Evolutionary conservation across 2,329 filamentous ascomycete species (phyloP).

Genomic region (Alternaria metachromatica): DNA sequence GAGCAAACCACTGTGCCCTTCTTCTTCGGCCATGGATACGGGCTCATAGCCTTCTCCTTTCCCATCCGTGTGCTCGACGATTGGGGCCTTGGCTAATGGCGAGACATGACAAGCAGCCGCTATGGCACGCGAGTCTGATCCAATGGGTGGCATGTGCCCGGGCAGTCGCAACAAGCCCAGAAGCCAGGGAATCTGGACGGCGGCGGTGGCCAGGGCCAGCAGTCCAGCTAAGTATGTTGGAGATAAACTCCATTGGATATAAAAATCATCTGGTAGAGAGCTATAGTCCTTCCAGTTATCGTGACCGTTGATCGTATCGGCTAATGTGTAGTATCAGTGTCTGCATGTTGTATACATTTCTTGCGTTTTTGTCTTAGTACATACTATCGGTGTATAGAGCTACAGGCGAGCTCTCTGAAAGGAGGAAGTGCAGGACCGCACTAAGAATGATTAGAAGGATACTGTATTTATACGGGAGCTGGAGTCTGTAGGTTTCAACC

Average conservation of each 20-base stretch:
- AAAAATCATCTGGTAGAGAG: too few species aligned
- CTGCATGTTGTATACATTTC: too few species aligned
- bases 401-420: neutral
- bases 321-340: too few species aligned
- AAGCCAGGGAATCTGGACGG: neutral
- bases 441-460: neutral
- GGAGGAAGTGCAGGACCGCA: neutral
- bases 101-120: neutral
- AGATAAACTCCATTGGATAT: neutral
- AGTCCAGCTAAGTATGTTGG: neutral
- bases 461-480: neutral
- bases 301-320: too few species aligned
- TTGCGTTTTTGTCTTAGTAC: too few species aligned
- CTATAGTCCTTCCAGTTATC: too few species aligned
- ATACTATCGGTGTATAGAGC: neutral
- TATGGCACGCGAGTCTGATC: neutral
- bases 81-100: neutral
- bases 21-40: neutral
- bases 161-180: neutral
- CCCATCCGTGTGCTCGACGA: too few species aligned
- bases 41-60: neutral
- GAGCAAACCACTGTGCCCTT: neutral
- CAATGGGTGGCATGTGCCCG: neutral
- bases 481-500: neutral
- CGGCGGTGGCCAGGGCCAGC: neutral